phyloP scores from a whole-genome alignment of 2,329 filamentous ascomycete species.

The Pseudocercospora eumusae region DNA sequence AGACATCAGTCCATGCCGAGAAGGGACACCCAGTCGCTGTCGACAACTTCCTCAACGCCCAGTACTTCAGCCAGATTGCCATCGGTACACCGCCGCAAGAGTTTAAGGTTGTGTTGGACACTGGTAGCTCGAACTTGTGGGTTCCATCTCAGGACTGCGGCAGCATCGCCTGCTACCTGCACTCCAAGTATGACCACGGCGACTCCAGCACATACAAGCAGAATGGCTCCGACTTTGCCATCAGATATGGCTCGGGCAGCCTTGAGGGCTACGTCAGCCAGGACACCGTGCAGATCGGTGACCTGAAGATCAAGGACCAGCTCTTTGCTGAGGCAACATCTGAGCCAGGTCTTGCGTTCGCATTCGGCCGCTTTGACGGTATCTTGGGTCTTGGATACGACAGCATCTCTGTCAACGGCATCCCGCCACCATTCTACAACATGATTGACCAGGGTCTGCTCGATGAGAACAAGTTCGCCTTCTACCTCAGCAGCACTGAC shows the following conservation, averaged over 20 bases:
- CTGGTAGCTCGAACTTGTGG: slow-evolving; percentile 98
- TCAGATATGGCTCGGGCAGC: slow-evolving; percentile 92
- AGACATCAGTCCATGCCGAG: slow-evolving; percentile 66
- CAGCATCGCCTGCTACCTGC: slow-evolving; percentile 97
- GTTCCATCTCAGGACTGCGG: slow-evolving; percentile 86
- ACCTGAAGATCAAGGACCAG: slow-evolving; percentile 83
- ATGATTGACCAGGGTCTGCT: slow-evolving; percentile 87
- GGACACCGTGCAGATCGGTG: slow-evolving; percentile 83
- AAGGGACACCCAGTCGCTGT: slow-evolving; percentile 80
- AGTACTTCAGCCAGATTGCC: slow-evolving; percentile 97
- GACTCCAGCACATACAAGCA: slow-evolving; percentile 87
- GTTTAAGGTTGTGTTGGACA: slow-evolving; percentile 99
- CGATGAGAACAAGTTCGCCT: slow-evolving; percentile 91
- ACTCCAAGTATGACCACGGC: slow-evolving; percentile 92
- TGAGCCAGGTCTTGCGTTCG: slow-evolving; percentile 95
- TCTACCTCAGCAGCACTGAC: slow-evolving; percentile 82
- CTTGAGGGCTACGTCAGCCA: slow-evolving; percentile 91
- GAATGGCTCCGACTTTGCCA: slow-evolving; percentile 91
- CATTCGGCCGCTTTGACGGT: slow-evolving; percentile 95
- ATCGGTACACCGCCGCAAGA: slow-evolving; percentile 88
- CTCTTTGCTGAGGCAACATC: slow-evolving; percentile 94
- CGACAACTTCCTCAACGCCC: slow-evolving; percentile 97
- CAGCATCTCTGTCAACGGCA: slow-evolving; percentile 94
- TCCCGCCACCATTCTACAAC: slow-evolving; percentile 94
- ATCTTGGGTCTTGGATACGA: slow-evolving; percentile 94